Conservation (phyloP, 441 rosid species). For the Populus trichocarpa region DNA sequence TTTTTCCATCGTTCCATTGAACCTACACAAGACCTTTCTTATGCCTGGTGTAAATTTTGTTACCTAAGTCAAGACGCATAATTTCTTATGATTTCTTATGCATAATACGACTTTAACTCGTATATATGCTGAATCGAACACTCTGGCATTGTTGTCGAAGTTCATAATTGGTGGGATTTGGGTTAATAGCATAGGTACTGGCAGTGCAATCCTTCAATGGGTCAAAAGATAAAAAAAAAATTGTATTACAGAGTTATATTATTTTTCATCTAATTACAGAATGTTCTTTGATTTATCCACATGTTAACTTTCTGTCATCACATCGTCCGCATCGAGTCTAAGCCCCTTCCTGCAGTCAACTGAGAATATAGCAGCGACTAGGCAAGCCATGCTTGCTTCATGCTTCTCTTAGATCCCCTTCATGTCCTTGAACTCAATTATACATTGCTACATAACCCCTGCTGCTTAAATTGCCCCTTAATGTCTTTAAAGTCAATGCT, state of each 20-base stretch:
- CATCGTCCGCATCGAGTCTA: too few relatives aligned
- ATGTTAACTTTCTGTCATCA: too few relatives aligned
- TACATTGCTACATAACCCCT: too few relatives aligned
- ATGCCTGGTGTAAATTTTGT: constrained; percentile 18
- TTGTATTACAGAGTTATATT: not conserved
- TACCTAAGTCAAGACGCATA: not conserved
- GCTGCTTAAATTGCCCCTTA: too few relatives aligned
- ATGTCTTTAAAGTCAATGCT: too few relatives aligned
- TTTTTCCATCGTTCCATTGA: constrained; percentile 57
- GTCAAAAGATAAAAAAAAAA: constrained; percentile 1
- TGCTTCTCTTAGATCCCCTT: too few relatives aligned
- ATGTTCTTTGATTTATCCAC: not conserved
- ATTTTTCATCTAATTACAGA: not conserved
- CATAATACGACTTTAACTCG: not conserved
- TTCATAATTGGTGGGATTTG: not conserved
- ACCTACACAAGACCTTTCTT: not conserved
- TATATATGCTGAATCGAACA: not conserved
- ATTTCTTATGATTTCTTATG: constrained; percentile 1
- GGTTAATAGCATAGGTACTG: constrained; percentile 6
- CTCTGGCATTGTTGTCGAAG: not conserved
- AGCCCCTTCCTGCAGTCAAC: too few relatives aligned
- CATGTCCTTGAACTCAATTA: too few relatives aligned
- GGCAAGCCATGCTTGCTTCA: too few relatives aligned
- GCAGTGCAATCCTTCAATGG: not conserved
- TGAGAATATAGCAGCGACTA: too few relatives aligned